Conservation (phyloP, 2,329 filamentous ascomycete species). For the Helotiales sp. region DNA sequence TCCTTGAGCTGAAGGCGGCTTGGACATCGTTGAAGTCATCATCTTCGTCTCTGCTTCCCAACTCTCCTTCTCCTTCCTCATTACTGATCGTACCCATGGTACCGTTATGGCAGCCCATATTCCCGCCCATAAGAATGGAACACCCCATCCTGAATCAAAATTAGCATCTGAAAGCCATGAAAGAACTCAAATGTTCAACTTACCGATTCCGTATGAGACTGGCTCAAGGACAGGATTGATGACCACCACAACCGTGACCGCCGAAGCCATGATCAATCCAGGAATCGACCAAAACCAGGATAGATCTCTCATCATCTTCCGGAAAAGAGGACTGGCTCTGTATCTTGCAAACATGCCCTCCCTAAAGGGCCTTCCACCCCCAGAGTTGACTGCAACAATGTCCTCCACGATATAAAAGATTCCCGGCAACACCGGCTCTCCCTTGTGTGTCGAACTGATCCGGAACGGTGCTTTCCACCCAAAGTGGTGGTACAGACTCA, state of each 20-base stretch:
- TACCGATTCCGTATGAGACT: constrained; percentile 33
- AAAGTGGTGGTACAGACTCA: constrained; percentile 41
- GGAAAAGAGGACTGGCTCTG: constrained; percentile 49
- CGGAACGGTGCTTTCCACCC: constrained; percentile 58
- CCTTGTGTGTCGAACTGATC: constrained; percentile 67
- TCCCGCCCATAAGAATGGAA: constrained; percentile 32
- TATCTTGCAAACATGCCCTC: constrained; percentile 51
- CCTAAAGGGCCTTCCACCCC: constrained; percentile 56
- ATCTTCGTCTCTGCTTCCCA: constrained; percentile 27
- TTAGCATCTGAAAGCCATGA: constrained; percentile 5
- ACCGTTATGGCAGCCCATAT: constrained; percentile 34
- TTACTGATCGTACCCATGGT: constrained; percentile 27
- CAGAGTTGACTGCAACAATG: constrained; percentile 69
- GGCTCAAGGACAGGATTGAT: constrained; percentile 26
- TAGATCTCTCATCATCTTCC: constrained; percentile 48
- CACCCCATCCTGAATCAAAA: constrained; percentile 29
- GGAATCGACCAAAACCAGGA: constrained; percentile 51
- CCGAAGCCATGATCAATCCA: constrained; percentile 45
- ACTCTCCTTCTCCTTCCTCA: constrained; percentile 23
- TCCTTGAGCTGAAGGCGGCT: constrained; percentile 9
- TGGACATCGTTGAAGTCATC: constrained; percentile 16
- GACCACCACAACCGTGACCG: constrained; percentile 41
- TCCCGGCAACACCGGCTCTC: constrained; percentile 61
- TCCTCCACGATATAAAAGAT: constrained; percentile 71
- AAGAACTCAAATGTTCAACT: not conserved